Base-by-base conservation (phyloP, 148 eudicot genomes). In the Spergularia bocconei region DNA sequence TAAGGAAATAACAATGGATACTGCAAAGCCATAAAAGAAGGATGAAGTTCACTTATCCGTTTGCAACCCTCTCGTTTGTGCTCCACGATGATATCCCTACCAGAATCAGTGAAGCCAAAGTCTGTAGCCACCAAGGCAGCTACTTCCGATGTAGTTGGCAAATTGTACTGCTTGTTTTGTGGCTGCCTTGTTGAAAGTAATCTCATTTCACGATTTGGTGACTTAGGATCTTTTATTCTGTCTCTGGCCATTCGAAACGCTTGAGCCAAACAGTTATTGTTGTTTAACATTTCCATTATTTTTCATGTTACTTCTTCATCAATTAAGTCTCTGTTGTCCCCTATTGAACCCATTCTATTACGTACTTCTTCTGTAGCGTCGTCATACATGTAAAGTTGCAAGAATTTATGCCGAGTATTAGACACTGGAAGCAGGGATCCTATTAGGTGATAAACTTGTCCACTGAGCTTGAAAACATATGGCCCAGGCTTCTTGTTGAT, bases 201-300 rank as follows among this genome's bases (percentile, higher is more conserved):
- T 10, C 48, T 3, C 44, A 39, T 39, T 39, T 39, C 44, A 39
- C 3, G 44, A 2, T 39, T 39, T 2, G 4, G 44, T 2, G 44
- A 2, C 44, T 39, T n/a, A n/a, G 3, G 4, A 6, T 39, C 44
- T 39, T 39, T 39, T 6, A 70, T 29, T 13, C 61, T 33, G 14
- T 54, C 73, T n/a, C 59, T 54, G 1, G 73, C 73, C 73, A 70
- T 70, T 54, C 73, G 16, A n/a, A 70, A 70, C 13, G 33, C 73
- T 54, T 70, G 33, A 0, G 57, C 38, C 0, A 70, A 41, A 1
- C 23, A 56, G 25, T 54, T 70, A 2, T 8, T 23, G 21, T 52
- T 16, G 16, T 69, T 21, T 6, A 69, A 21, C 59, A 52, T 52
- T 39, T 39, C 44, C 44, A 39, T 3, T 2, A 39, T 39, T 39